Conservation (phyloP, 768 basidiomycete species). For the Saitozyma sp. region DNA sequence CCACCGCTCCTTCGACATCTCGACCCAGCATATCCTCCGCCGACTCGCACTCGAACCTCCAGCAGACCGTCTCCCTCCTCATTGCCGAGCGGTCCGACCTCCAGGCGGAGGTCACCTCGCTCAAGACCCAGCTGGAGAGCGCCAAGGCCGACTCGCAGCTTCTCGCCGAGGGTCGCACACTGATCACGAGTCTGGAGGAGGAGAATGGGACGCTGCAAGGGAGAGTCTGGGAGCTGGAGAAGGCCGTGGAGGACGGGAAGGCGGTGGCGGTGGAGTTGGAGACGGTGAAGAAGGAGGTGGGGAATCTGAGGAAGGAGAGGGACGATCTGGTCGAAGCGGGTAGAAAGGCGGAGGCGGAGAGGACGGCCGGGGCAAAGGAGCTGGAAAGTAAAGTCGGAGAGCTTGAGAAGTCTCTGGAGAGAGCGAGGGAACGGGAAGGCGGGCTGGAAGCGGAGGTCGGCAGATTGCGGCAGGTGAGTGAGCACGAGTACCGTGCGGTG, state of each 20-base stretch:
- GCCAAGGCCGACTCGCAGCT: slow-evolving; percentile 30
- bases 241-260: background rate
- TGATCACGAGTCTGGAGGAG: slow-evolving; percentile 35
- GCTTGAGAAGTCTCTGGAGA: slow-evolving; percentile 18
- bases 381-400: slow-evolving; percentile 9
- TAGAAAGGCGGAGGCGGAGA: slow-evolving; percentile 13
- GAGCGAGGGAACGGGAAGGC: slow-evolving; percentile 18
- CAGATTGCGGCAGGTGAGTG: slow-evolving; percentile 41
- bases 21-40: slow-evolving; percentile 1
- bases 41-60: slow-evolving; percentile 25
- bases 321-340: slow-evolving; percentile 10
- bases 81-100: slow-evolving; percentile 40
- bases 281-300: slow-evolving; percentile 9
- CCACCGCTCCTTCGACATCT: background rate
- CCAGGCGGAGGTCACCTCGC: slow-evolving; percentile 26
- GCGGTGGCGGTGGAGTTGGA: background rate
- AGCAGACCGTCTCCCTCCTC: slow-evolving; percentile 38
- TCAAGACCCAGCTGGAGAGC: slow-evolving; percentile 18
- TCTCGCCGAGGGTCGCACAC: slow-evolving; percentile 30
- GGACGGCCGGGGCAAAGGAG: slow-evolving; percentile 14
- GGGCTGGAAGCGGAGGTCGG: slow-evolving; percentile 44
- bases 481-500: background rate
- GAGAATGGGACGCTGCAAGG: slow-evolving; percentile 28
- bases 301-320: slow-evolving; percentile 3
- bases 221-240: slow-evolving; percentile 9